These are phyloP conservation scores for Sutorius eximius DNA, from an alignment of 1,284 basidiomycete genomes.

Conservation along the genomic window DNA sequence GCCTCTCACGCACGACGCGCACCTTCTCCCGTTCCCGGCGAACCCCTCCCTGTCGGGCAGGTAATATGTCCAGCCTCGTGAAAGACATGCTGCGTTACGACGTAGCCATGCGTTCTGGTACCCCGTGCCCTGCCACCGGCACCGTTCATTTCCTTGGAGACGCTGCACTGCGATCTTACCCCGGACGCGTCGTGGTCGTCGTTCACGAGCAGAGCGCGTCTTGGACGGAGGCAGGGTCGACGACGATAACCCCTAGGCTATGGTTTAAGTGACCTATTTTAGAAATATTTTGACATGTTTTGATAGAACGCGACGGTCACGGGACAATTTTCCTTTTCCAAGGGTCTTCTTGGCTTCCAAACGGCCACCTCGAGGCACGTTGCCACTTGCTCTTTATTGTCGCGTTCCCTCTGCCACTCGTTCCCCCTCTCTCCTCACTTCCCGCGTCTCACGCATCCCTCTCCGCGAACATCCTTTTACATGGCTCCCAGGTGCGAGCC, in stretches of 20 bases:
- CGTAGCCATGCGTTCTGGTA: slow-evolving; percentile 15
- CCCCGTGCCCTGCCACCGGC: slow-evolving; percentile 18
- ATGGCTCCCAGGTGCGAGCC: slow-evolving; percentile 69
- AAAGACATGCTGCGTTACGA: slow-evolving; percentile 17
- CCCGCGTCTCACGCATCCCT: neutral
- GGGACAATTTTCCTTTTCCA: slow-evolving; percentile 37
- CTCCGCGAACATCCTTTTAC: neutral
- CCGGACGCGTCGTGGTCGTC: neutral
- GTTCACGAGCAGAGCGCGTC: neutral
- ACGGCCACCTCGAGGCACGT: slow-evolving; percentile 34
- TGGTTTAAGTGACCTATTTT: slow-evolving; percentile 13
- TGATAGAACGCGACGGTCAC: slow-evolving; percentile 37
- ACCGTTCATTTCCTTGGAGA: neutral
- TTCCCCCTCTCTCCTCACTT: neutral
- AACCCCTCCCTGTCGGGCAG: neutral
- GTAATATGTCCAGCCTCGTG: slow-evolving; percentile 17
- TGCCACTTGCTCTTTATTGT: slow-evolving; percentile 33
- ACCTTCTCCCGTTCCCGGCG: slow-evolving; percentile 1
- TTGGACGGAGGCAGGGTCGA: neutral
- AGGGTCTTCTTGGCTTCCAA: slow-evolving; percentile 20
- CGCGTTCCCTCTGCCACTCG: slow-evolving; percentile 21
- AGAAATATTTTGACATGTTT: slow-evolving; percentile 26
- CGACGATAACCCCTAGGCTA: slow-evolving; percentile 20
- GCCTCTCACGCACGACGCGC: slow-evolving; percentile 1
- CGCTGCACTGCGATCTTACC: neutral